Evolutionary conservation across 2,329 filamentous ascomycete genomes (phyloP).

Genomic region (Alternaria sp.): DNA sequence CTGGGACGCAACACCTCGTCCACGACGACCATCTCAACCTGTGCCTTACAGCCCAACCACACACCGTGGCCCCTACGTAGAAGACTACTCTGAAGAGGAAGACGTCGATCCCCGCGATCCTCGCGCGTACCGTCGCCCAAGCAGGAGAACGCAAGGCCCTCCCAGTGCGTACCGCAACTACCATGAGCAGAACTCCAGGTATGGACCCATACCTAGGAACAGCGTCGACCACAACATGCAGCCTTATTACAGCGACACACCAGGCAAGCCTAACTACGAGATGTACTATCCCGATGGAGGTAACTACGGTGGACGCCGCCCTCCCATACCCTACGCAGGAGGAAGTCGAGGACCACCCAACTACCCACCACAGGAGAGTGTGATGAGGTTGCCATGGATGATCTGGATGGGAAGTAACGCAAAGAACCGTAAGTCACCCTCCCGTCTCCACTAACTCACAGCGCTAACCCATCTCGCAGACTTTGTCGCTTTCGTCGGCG

Average conservation of each 20-base stretch:
- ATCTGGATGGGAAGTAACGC: conserved; percentile 47
- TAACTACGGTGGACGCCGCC: conserved; percentile 23
- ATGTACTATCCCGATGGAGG: conserved; percentile 29
- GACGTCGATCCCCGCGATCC: conserved; percentile 31
- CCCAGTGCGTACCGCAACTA: conserved; percentile 34
- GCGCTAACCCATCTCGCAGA: conserved; percentile 40
- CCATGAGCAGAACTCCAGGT: conserved; percentile 14
- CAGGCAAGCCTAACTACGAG: conserved; percentile 26
- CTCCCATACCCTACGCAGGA: conserved; percentile 7
- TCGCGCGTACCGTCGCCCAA: conserved; percentile 30
- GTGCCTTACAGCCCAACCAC: conserved; percentile 7
- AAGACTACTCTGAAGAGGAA: conserved; percentile 39
- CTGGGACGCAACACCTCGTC: conserved; percentile 3
- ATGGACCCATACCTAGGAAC: conserved; percentile 18
- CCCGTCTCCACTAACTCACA: neutral
- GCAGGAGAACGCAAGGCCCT: conserved; percentile 28
- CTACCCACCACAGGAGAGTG: conserved; percentile 44
- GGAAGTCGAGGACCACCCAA: conserved; percentile 28
- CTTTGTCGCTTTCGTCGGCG: conserved; percentile 56
- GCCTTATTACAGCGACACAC: conserved; percentile 26
- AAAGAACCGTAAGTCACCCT: conserved; percentile 40
- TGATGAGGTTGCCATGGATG: conserved; percentile 42
- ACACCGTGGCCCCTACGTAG: conserved; percentile 27
- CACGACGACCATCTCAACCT: conserved; percentile 17
- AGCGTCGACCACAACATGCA: conserved; percentile 21